Evolutionary conservation across 1,284 basidiomycete species (phyloP).

Genomic region (Cerioporus squamosus): DNA sequence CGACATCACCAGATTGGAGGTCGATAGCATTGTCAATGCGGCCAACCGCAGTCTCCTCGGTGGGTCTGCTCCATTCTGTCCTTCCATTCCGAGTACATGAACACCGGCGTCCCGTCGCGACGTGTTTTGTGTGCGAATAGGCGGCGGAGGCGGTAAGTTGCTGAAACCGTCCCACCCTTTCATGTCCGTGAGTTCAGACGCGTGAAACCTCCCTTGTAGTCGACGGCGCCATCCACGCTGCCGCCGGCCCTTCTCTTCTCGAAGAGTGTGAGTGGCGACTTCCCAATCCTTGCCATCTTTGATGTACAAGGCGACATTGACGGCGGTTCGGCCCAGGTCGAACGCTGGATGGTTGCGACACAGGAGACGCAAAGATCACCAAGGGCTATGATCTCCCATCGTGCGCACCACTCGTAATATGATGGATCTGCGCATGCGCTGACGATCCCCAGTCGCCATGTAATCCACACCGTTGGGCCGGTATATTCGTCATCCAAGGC

Average conservation of each 20-base stretch:
- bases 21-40: slow-evolving; percentile 89
- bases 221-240: slow-evolving; percentile 86
- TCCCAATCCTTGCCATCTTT: background rate
- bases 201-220: slow-evolving; percentile 47
- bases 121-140: slow-evolving; percentile 37
- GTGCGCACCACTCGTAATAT: slow-evolving; percentile 52
- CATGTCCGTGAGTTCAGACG: background rate
- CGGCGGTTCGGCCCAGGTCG: slow-evolving; percentile 46
- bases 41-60: slow-evolving; percentile 82
- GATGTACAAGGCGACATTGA: background rate
- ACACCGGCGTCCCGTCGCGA: slow-evolving; percentile 6
- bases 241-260: slow-evolving; percentile 77
- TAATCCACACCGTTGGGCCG: slow-evolving; percentile 94
- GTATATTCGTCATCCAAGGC: slow-evolving; percentile 57
- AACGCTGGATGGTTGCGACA: slow-evolving; percentile 75
- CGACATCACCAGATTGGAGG: slow-evolving; percentile 74
- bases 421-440: background rate
- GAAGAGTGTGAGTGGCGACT: slow-evolving; percentile 72
- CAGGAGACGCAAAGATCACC: slow-evolving; percentile 87
- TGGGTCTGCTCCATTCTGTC: slow-evolving; percentile 31
- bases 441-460: slow-evolving; percentile 51
- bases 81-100: slow-evolving; percentile 7
- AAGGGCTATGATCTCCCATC: slow-evolving; percentile 72
- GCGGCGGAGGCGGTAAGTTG: slow-evolving; percentile 69
- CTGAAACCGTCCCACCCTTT: background rate